These are phyloP conservation scores for Phytopythium oedochilum DNA, from an alignment of 352 stramenopile species.

Conservation along the genomic window DNA sequence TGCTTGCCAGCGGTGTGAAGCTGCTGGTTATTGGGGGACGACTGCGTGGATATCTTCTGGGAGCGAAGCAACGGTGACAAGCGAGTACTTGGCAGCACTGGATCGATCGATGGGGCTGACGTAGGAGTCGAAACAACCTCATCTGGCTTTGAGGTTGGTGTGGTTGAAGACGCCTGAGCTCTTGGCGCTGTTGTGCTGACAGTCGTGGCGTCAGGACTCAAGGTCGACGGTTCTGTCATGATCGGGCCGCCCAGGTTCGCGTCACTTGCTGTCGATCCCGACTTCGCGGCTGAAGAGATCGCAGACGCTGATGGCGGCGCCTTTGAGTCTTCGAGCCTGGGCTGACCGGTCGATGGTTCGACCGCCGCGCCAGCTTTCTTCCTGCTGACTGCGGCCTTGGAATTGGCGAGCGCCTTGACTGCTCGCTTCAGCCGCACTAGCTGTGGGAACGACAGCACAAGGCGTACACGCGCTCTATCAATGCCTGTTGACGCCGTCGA, in stretches of 20 bases:
- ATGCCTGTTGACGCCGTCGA: not conserved
- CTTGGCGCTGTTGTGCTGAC: no score
- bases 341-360: not conserved
- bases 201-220: no score
- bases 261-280: not conserved
- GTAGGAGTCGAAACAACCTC: no score
- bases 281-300: not conserved
- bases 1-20: not conserved
- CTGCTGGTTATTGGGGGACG: not conserved
- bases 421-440: slow-evolving; percentile 14
- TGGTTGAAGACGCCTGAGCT: not conserved
- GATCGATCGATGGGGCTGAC: not conserved
- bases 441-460: slow-evolving; percentile 13
- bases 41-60: not conserved
- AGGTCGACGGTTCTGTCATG: not conserved
- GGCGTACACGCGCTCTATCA: not conserved
- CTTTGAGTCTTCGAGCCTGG: no score
- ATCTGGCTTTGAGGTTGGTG: no score
- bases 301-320: not conserved
- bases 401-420: not conserved
- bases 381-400: not conserved
- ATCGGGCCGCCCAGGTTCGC: not conserved
- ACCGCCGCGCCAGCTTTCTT: not conserved
- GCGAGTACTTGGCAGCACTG: no score
- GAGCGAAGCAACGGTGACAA: not conserved